Conservation (phyloP, 495 filamentous ascomycete species). For the Penicillium salamii region DNA sequence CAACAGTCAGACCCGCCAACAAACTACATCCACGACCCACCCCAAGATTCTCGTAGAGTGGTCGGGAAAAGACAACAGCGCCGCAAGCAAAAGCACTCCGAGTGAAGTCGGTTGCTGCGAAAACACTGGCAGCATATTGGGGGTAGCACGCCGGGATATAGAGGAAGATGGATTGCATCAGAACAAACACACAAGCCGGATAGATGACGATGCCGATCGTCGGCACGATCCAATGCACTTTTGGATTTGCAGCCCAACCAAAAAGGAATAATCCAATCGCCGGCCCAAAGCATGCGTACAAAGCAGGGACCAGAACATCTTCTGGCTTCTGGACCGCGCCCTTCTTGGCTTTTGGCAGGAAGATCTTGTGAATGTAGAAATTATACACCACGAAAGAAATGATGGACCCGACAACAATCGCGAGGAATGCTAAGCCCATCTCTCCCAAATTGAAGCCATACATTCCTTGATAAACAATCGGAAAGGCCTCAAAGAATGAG, state of each 20-base stretch:
- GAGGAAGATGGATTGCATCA: slow-evolving; percentile 55
- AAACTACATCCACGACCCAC: slow-evolving; percentile 50
- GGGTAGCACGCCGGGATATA: slow-evolving; percentile 53
- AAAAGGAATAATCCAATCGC: slow-evolving; percentile 60
- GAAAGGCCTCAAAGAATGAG: slow-evolving; percentile 53
- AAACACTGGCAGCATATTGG: slow-evolving; percentile 51
- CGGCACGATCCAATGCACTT: slow-evolving; percentile 58
- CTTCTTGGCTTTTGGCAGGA: not conserved
- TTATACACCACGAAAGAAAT: slow-evolving; percentile 7
- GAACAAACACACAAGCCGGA: slow-evolving; percentile 41
- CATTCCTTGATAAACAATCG: slow-evolving; percentile 43
- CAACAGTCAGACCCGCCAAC: slow-evolving; percentile 50
- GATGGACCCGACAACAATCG: slow-evolving; percentile 33
- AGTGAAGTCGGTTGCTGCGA: slow-evolving; percentile 51
- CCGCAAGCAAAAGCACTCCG: slow-evolving; percentile 46
- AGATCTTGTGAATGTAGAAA: slow-evolving; percentile 5
- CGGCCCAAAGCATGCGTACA: slow-evolving; percentile 50
- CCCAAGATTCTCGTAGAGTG: slow-evolving; percentile 47
- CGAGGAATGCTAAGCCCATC: slow-evolving; percentile 43
- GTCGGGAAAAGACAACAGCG: slow-evolving; percentile 44
- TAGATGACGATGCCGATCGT: slow-evolving; percentile 59
- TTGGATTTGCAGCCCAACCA: slow-evolving; percentile 53
- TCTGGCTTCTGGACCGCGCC: slow-evolving; percentile 34
- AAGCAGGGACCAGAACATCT: slow-evolving; percentile 48
- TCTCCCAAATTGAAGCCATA: slow-evolving; percentile 44